Evolutionary conservation across 1,139 yeast species (phyloP), one percentile per base, ranked within the genome.

Genomic region (Suhomyces maxii): DNA sequence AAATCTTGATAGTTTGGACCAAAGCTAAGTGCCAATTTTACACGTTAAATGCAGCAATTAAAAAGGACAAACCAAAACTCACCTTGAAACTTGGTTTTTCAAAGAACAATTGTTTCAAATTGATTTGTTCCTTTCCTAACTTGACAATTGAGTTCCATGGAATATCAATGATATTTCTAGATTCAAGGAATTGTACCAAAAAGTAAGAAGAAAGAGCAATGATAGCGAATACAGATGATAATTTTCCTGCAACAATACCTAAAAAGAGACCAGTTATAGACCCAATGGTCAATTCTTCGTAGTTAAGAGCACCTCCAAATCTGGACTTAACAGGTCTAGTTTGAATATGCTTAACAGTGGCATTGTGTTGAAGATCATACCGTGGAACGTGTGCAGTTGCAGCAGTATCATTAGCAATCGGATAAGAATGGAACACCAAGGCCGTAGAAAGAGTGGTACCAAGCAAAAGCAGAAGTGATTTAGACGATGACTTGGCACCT

Each of bases 231-330:
- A 83, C 73, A 31, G 82, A 73, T 48, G 85, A 77, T 48, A 86
- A 68, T 59, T 84, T 83, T n/a, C 91, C 90, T 18, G 80, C 73
- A 25, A 85, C 68, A 37, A 80, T 71, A 1, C 93, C 93, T 43
- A 80, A 56, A 40, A 82, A 71, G 47, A 84, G 67, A 0, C 93
- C 93, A 7, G 82, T 71, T 54, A 85, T 72, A 4, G 88, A 82
- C 6, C 93, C 93, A 49, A 84, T 65, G 12, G 89, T 77, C 56
- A 86, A 69, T 58, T 86, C 88, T 56, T 80, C 79, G 60, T 86
- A 86, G 60, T 82, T 77, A 49, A 82, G 61, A 6, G 39, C 14
- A 8, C 50, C 50, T 10, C 50, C 50, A 9, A 44, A 42, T 7
- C 52, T 37, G 34, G 48, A 37, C 33, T 42, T 37, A 23, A 25